phyloP scores from a whole-genome alignment of 495 filamentous ascomycete genomes.

The Aspergillus panamensis region DNA sequence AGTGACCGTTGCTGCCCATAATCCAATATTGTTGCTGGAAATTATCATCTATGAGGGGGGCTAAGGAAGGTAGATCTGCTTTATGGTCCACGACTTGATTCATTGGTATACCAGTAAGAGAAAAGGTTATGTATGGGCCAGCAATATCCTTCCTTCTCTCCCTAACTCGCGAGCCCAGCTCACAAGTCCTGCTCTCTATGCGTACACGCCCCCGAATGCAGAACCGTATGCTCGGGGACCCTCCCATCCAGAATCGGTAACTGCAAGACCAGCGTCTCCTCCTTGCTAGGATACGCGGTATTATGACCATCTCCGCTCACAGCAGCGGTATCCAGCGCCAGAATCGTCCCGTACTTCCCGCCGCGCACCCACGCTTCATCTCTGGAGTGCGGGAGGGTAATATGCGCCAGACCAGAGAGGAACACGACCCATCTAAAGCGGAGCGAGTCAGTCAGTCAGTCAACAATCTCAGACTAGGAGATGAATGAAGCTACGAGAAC shows the following conservation, averaged over 20 bases:
- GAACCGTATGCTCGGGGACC: constrained; percentile 41
- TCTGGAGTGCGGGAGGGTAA: constrained; percentile 46
- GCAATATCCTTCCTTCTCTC: too few relatives aligned
- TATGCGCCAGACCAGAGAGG: constrained; percentile 47
- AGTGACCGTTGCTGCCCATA: too few relatives aligned
- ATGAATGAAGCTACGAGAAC: constrained; percentile 13
- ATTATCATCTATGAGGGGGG: too few relatives aligned
- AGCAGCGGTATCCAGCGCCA: constrained; percentile 46
- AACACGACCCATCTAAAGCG: constrained; percentile 42
- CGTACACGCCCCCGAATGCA: constrained; percentile 40
- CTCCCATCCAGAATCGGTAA: constrained; percentile 35
- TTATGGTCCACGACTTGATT: too few relatives aligned
- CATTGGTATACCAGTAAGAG: too few relatives aligned
- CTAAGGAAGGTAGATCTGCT: too few relatives aligned
- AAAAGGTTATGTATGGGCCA: too few relatives aligned
- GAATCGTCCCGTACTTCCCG: constrained; percentile 45
- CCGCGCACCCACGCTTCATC: constrained; percentile 39
- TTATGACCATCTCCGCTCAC: constrained; percentile 48
- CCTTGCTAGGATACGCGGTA: constrained; percentile 44
- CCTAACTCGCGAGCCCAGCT: too few relatives aligned
- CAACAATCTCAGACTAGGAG: neutral
- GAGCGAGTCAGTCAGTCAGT: too few relatives aligned
- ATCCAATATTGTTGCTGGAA: too few relatives aligned
- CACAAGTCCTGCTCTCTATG: constrained; percentile 12
- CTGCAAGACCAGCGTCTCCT: constrained; percentile 39